Evolutionary conservation across 148 eudicot species (phyloP), one percentile per base, ranked within the genome.

Genomic region (Pharnaceum exiguum): DNA sequence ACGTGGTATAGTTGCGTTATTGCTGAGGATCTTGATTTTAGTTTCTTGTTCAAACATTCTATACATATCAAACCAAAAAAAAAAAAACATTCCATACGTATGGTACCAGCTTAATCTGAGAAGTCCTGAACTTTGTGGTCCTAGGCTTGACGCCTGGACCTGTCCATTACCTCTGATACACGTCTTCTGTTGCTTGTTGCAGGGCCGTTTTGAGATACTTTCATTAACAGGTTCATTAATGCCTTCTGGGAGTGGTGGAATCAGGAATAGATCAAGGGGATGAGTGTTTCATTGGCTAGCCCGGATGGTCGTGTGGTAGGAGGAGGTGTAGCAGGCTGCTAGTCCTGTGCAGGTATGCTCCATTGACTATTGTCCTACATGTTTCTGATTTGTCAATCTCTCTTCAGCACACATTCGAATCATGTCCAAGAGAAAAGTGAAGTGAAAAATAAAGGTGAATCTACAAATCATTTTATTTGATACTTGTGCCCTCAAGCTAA

Each of bases 231-330:
- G 99, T 15, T 94, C 96, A 15, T 89, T 94, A 67, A 89, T 78
- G 85, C 99, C 89, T 26, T 71, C 95, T 10, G 99, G 86, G 72
- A 82, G 63, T 37, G 95, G 99, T 25, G 99, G 99, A 37, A 80
- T 89, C 17, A 80, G 82, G 57, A 94, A 86, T 64, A 67, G 95
- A 62, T 69, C 99, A 23, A 96, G 99, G 21, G 99, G 4, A 86
- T 89, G 91, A 94, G 99, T 53, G 99, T 94, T 57, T 94, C 96
- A 10, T 74, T 94, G 66, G 93, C 93, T 18, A 73, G 96, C 71
- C 89, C 95, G 8, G 99, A 94, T 67, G 99, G 99, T 18, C 95
- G 99, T 65, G 95, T 94, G 56, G 77, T 94, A 8, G 99, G 99
- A 10, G 99, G 99, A 55, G 85, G 99, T 35, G 96, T 94, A 13